Evolutionary conservation across 495 filamentous ascomycete species (phyloP).

Genomic region (Neurospora intermedia): DNA sequence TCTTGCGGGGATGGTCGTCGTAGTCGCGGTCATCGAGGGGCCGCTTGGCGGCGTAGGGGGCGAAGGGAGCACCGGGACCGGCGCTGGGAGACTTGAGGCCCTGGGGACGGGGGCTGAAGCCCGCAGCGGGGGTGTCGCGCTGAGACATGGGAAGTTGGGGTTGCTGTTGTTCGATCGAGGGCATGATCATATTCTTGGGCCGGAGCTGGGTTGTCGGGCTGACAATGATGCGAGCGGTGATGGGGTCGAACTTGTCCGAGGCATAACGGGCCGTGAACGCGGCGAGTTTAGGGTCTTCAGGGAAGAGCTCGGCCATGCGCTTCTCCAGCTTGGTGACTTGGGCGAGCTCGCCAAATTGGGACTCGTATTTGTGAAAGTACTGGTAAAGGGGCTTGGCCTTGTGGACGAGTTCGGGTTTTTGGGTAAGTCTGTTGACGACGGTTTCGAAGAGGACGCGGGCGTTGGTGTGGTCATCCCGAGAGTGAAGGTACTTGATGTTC

Average conservation of each 20-base stretch:
- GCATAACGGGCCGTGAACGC: constrained; percentile 70
- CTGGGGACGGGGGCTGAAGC: constrained; percentile 37
- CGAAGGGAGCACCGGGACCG: background rate
- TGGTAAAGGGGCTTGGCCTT: constrained; percentile 77
- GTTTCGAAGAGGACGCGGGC: constrained; percentile 92
- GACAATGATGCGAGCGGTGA: constrained; percentile 67
- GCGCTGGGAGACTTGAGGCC: constrained; percentile 51
- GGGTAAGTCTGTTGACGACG: constrained; percentile 64
- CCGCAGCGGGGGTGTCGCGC: constrained; percentile 16
- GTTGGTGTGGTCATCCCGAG: constrained; percentile 86
- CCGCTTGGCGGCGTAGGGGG: constrained; percentile 38
- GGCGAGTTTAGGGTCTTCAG: constrained; percentile 66
- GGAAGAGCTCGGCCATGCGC: constrained; percentile 85
- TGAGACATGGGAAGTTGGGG: constrained; percentile 41
- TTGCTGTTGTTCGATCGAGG: constrained; percentile 37
- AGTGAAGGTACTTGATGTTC: constrained; percentile 87
- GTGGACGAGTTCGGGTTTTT: constrained; percentile 56
- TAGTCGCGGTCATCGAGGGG: constrained; percentile 58
- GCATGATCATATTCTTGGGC: constrained; percentile 43
- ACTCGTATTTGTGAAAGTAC: constrained; percentile 90
- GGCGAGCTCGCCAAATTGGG: constrained; percentile 80
- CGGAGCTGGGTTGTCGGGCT: constrained; percentile 65
- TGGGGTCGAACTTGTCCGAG: constrained; percentile 48
- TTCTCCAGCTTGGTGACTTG: constrained; percentile 84
- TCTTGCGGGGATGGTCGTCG: constrained; percentile 76